Percentiles rank a stretch among this genome's conserved stretches.
Evolutionary conservation across 345 rosid species (phyloP).

Genomic region (Citrus unshiu): DNA sequence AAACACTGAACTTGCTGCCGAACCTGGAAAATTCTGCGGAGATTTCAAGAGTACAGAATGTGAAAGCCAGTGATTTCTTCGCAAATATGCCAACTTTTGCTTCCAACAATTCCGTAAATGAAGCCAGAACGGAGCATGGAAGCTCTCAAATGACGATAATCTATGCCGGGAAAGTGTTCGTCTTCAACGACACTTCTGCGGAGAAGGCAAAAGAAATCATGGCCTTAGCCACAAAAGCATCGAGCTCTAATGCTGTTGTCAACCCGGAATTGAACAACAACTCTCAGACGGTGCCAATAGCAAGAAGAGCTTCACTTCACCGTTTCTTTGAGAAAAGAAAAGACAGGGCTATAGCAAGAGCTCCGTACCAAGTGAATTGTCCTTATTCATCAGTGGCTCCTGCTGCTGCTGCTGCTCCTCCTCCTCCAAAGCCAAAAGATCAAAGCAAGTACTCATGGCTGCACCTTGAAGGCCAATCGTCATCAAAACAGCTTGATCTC

Average conservation of each 20-base stretch:
- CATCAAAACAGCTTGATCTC: slow-evolving; percentile 47
- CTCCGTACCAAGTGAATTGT: slow-evolving; percentile 53
- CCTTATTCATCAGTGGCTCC: not conserved
- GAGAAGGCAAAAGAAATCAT: slow-evolving; percentile 55
- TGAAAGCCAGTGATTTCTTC: slow-evolving; percentile 20
- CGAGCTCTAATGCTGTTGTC: not conserved
- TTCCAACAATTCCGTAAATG: slow-evolving; percentile 11
- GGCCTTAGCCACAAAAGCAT: slow-evolving; percentile 29
- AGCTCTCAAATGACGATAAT: slow-evolving; percentile 62
- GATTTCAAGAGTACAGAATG: not conserved
- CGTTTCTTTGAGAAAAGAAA: slow-evolving; percentile 72
- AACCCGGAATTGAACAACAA: slow-evolving; percentile 3
- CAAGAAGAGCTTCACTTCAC: slow-evolving; percentile 54
- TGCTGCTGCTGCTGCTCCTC: not conserved
- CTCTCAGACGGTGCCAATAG: not conserved
- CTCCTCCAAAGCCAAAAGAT: slow-evolving; percentile 25
- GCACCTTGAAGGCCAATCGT: slow-evolving; percentile 27
- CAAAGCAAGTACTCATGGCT: slow-evolving; percentile 11
- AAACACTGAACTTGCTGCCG: slow-evolving; percentile 30
- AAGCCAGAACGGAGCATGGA: slow-evolving; percentile 9
- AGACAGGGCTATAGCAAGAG: slow-evolving; percentile 60
- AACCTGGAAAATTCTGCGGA: slow-evolving; percentile 22
- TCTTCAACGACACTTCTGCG: slow-evolving; percentile 46
- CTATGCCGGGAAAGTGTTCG: slow-evolving; percentile 46
- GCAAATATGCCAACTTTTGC: not conserved